Evolutionary conservation across 345 rosid genomes (phyloP).

Genomic region (Raphanus raphanistrum): DNA sequence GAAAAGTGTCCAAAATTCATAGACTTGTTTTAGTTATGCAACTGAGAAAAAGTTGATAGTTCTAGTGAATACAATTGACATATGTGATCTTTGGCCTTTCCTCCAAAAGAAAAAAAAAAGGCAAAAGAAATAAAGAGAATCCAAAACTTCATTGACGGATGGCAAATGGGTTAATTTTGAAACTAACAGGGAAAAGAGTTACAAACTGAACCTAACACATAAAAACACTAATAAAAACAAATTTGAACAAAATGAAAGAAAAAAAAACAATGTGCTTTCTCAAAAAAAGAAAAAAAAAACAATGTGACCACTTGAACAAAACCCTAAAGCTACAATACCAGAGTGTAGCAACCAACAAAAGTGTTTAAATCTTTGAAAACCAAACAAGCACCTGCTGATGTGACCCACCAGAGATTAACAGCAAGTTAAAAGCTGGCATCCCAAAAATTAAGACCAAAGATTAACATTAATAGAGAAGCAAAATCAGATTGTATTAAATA

Average conservation of each 20-base stretch:
- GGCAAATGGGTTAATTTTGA: slow-evolving; percentile 32
- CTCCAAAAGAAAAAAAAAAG: background rate
- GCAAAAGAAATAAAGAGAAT: slow-evolving; percentile 4
- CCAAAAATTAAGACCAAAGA: slow-evolving; percentile 18
- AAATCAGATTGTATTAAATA: slow-evolving; percentile 14
- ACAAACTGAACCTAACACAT: slow-evolving; percentile 10
- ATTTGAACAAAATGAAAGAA: background rate
- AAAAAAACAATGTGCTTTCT: slow-evolving; percentile 41
- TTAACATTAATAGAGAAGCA: slow-evolving; percentile 13
- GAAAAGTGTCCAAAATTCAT: slow-evolving; percentile 27
- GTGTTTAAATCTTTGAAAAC: background rate
- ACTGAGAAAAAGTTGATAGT: slow-evolving; percentile 26
- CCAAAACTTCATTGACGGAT: slow-evolving; percentile 24
- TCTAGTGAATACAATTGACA: slow-evolving; percentile 33
- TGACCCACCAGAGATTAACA: slow-evolving; percentile 91
- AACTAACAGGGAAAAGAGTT: slow-evolving; percentile 6
- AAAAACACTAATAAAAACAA: slow-evolving; percentile 20
- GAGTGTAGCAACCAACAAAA: slow-evolving; percentile 38
- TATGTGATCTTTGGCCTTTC: slow-evolving; percentile 17
- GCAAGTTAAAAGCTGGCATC: slow-evolving; percentile 62
- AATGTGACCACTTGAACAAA: slow-evolving; percentile 56
- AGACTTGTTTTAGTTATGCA: slow-evolving; percentile 16
- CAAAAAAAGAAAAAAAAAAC: background rate
- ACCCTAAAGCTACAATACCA: slow-evolving; percentile 56
- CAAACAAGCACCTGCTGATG: slow-evolving; percentile 80